A percentile compares a stretch with the other conserved stretches of the same genome.
Conservation (phyloP, 176 grass and related monocot genomes). For the Cenchrus fungigraminus region DNA sequence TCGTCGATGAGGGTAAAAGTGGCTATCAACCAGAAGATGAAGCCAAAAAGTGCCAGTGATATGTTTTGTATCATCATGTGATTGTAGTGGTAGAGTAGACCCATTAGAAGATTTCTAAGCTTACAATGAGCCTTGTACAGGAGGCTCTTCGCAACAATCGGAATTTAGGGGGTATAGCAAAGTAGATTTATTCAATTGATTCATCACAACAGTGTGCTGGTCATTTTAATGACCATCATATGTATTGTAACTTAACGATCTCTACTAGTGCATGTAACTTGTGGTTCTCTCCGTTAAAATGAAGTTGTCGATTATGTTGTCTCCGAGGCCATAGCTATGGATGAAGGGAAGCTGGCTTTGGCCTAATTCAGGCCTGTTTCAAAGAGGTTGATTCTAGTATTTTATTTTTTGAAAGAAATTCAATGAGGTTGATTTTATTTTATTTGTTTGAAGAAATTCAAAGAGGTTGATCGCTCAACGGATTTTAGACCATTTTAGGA, state of each 20-base stretch:
- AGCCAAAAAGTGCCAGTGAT: constrained; percentile 34
- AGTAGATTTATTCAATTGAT: constrained; percentile 53
- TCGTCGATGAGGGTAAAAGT: constrained; percentile 45
- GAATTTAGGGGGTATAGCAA: constrained; percentile 31
- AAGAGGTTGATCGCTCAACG: too few species aligned
- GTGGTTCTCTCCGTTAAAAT: background rate
- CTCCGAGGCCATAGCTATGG: background rate
- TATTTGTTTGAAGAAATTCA: background rate
- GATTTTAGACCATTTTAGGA: too few species aligned
- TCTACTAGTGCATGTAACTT: background rate
- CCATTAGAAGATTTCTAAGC: constrained; percentile 17
- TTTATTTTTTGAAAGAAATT: too few species aligned
- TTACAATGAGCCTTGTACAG: constrained; percentile 37
- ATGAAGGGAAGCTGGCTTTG: background rate
- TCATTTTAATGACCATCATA: constrained; percentile 3
- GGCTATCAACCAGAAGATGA: constrained; percentile 25
- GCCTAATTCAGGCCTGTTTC: too few species aligned
- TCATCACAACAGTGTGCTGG: background rate
- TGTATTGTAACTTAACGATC: constrained; percentile 25
- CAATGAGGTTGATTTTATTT: background rate
- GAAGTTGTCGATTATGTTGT: background rate
- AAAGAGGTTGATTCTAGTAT: too few species aligned
- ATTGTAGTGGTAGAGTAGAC: constrained; percentile 22
- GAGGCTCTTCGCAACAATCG: constrained; percentile 14
- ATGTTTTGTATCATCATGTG: constrained; percentile 19